These are phyloP conservation scores for Tolypocladium inflatum DNA, from an alignment of 2,329 filamentous ascomycete species.

Conservation along the genomic window DNA sequence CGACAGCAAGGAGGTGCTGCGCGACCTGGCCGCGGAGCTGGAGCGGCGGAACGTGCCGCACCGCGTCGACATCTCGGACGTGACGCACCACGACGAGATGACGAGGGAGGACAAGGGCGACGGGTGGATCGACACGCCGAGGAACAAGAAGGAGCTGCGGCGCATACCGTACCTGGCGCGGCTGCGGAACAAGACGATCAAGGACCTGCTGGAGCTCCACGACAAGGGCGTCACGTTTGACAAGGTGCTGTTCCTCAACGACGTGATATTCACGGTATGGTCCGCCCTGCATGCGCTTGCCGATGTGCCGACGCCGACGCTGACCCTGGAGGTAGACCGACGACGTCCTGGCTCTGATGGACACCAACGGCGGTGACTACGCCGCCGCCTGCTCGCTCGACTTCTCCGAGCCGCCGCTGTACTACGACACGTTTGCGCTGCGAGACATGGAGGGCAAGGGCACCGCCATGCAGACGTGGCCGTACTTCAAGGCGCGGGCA, in stretches of 20 bases:
- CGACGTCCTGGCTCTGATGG: slow-evolving; percentile 45
- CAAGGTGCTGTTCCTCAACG: slow-evolving; percentile 52
- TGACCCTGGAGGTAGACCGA: slow-evolving; percentile 27
- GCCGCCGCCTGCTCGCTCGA: slow-evolving; percentile 54
- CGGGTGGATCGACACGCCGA: slow-evolving; percentile 56
- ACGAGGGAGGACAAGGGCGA: slow-evolving; percentile 28
- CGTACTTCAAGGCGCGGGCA: slow-evolving; percentile 41
- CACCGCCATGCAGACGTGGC: slow-evolving; percentile 45
- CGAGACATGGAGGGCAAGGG: slow-evolving; percentile 42
- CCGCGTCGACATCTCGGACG: slow-evolving; percentile 46
- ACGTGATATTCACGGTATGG: slow-evolving; percentile 49
- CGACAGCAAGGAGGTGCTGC: slow-evolving; percentile 52
- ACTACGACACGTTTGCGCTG: slow-evolving; percentile 56
- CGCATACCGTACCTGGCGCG: slow-evolving; percentile 60
- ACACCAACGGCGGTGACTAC: slow-evolving; percentile 48
- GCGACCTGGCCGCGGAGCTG: slow-evolving; percentile 44
- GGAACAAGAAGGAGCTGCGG: slow-evolving; percentile 44
- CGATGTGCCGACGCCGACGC: slow-evolving; percentile 9
- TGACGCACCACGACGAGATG: slow-evolving; percentile 49
- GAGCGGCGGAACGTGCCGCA: slow-evolving; percentile 40
- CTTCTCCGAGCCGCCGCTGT: slow-evolving; percentile 41
- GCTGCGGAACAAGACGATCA: slow-evolving; percentile 54
- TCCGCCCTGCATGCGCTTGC: no score
- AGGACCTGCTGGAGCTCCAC: slow-evolving; percentile 43
- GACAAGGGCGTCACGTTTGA: slow-evolving; percentile 43